Evolutionary conservation across 2,329 filamentous ascomycete genomes (phyloP).

Genomic region (Cercospora sp.): DNA sequence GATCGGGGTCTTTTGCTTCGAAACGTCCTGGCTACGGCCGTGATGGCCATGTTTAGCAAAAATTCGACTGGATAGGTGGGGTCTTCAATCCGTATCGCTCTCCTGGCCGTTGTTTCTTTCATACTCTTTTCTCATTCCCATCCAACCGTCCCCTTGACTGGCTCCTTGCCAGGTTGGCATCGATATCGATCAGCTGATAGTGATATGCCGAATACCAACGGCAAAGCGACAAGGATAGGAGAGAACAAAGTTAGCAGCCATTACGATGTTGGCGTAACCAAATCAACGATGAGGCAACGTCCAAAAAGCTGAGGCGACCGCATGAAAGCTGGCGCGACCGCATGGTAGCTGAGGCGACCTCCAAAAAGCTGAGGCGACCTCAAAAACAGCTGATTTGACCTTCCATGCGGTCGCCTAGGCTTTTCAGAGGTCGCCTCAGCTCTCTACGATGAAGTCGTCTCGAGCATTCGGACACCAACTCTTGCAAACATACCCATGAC

Average conservation of each 20-base stretch:
- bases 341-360: neutral
- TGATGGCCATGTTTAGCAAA: neutral
- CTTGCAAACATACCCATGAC: no score
- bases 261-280: neutral
- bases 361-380: neutral
- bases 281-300: neutral
- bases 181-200: neutral
- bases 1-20: neutral
- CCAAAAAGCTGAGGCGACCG: neutral
- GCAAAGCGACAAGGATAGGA: neutral
- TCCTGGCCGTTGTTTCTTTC: neutral
- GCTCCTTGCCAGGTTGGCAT: neutral
- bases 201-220: neutral
- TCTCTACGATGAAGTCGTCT: no score
- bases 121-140: neutral
- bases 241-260: neutral
- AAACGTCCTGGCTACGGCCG: neutral
- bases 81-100: neutral
- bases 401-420: neutral
- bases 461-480: no score
- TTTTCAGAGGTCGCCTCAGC: neutral
- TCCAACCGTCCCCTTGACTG: neutral
- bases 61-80: neutral
- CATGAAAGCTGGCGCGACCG: neutral
- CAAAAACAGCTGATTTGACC: neutral